Percentiles rank a stretch among this genome's conserved stretches.
Conservation (phyloP, 352 stramenopile species). For the Plasmopara muralis region DNA sequence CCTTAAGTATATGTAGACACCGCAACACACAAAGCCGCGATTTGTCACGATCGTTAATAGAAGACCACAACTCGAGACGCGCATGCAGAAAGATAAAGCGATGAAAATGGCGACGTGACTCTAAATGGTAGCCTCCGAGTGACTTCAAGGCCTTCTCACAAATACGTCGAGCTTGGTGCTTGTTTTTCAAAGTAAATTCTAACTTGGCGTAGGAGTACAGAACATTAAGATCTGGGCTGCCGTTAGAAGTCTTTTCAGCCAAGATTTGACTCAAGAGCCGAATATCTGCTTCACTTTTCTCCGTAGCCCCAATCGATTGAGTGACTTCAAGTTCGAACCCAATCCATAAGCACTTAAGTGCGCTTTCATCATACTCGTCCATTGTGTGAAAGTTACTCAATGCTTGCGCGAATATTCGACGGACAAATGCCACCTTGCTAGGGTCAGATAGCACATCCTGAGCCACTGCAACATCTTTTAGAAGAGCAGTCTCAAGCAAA, state of each 20-base stretch:
- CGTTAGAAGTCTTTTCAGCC: constrained; percentile 6
- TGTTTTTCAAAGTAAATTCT: constrained; percentile 39
- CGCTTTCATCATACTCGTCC: constrained; percentile 12
- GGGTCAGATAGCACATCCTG: constrained; percentile 20
- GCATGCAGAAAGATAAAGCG: constrained; percentile 48
- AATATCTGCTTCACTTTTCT: constrained; percentile 7
- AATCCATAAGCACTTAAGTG: constrained; percentile 46
- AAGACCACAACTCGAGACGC: constrained; percentile 30
- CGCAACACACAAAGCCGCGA: constrained; percentile 12
- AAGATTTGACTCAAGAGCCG: constrained; percentile 36
- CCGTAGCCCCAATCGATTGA: background rate
- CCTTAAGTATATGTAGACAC: constrained; percentile 35
- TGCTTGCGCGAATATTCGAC: constrained; percentile 26
- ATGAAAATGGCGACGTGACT: constrained; percentile 29
- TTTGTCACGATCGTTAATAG: constrained; percentile 7
- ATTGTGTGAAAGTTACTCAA: constrained; percentile 17
- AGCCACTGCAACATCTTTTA: constrained; percentile 23
- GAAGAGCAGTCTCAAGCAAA: constrained; percentile 19
- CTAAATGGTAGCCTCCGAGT: constrained; percentile 9
- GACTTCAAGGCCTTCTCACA: constrained; percentile 50
- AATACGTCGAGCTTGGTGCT: constrained; percentile 39
- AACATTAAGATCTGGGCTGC: constrained; percentile 19
- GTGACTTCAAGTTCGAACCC: constrained; percentile 34
- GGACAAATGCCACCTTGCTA: constrained; percentile 40
- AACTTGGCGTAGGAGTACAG: constrained; percentile 51